Conservation (phyloP, 805 yeast species). For the Starmera dryadoides region DNA sequence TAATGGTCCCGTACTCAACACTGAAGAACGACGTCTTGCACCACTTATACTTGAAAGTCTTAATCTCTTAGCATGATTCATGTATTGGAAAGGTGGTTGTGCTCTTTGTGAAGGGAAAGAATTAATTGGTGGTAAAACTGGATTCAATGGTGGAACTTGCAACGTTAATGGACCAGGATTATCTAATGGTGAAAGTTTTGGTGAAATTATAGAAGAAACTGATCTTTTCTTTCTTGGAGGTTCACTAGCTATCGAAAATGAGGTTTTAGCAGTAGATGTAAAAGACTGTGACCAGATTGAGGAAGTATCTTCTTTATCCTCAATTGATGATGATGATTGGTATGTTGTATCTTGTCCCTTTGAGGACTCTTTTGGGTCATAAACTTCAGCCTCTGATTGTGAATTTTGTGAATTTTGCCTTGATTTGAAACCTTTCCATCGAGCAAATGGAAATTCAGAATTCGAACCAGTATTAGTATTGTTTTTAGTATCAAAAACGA, state of each 20-base stretch:
- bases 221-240: constrained; percentile 10
- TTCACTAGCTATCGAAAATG: not conserved
- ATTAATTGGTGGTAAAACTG: constrained; percentile 26
- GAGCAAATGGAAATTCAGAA: constrained; percentile 15
- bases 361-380: not conserved
- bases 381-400: not conserved
- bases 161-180: constrained; percentile 8
- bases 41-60: constrained; percentile 38
- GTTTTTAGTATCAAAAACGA: not conserved
- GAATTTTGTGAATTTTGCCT: constrained; percentile 17
- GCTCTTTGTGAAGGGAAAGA: constrained; percentile 23
- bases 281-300: not conserved
- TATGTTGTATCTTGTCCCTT: not conserved
- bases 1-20: constrained; percentile 48
- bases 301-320: not conserved
- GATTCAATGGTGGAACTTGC: constrained; percentile 33
- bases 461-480: no score
- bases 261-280: not conserved
- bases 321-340: not conserved
- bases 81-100: constrained; percentile 37
- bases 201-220: constrained; percentile 4
- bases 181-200: not conserved
- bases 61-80: constrained; percentile 47
- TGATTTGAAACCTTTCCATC: constrained; percentile 17
- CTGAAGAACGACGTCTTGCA: constrained; percentile 46